Conservation (phyloP, 228 moss, liverwort and hornwort genomes). For the Sphagnum magellanicum region DNA sequence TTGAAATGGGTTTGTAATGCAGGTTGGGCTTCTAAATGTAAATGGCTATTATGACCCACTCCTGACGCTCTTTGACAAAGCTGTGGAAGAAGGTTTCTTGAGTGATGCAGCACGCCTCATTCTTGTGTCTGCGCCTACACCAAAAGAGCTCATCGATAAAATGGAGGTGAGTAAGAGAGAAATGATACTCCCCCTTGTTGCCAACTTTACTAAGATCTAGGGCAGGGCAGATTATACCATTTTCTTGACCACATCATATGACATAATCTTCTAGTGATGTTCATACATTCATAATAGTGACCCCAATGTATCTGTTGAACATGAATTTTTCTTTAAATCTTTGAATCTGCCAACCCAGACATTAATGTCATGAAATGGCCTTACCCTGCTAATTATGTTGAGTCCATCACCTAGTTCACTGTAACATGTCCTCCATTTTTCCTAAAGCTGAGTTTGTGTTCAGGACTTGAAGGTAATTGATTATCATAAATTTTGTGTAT, state of each 20-base stretch:
- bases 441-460: neutral
- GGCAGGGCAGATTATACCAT: neutral
- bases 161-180: conserved; percentile 24
- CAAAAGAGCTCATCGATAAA: conserved; percentile 50
- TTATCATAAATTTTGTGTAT: neutral
- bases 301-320: no score
- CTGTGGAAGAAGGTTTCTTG: conserved; percentile 47
- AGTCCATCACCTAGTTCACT: no score
- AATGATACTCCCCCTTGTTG: no score
- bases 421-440: no score
- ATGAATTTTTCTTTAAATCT: neutral
- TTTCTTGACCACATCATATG: no score
- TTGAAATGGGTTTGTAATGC: neutral
- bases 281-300: no score
- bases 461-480: neutral
- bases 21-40: conserved; percentile 46
- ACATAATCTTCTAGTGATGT: no score
- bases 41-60: conserved; percentile 48
- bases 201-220: neutral
- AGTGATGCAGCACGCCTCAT: conserved; percentile 26
- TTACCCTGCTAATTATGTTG: neutral
- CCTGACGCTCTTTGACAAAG: conserved; percentile 41
- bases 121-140: conserved; percentile 40
- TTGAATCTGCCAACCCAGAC: no score
- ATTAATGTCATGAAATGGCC: neutral